A percentile compares a stretch with the other conserved stretches of the same genome.
phyloP scores from a whole-genome alignment of 1,284 basidiomycete genomes.

The Tremellales sp. region DNA sequence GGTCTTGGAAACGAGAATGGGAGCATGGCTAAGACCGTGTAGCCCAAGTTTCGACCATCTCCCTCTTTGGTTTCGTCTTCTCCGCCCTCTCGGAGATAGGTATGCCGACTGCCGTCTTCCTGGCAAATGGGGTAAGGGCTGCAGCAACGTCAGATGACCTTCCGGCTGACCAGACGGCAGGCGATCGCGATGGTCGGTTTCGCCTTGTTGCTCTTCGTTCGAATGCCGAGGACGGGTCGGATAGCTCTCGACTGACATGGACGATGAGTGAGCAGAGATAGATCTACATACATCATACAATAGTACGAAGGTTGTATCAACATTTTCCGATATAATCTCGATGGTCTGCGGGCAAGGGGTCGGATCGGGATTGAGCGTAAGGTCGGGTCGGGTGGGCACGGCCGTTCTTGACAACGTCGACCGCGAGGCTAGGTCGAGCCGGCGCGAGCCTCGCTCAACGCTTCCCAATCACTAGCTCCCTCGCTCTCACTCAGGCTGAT shows the following conservation, averaged over 20 bases:
- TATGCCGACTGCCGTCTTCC: slow-evolving; percentile 31
- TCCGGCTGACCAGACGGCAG: slow-evolving; percentile 9
- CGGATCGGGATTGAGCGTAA: too few species aligned
- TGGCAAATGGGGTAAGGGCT: slow-evolving; percentile 32
- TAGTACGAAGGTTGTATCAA: background rate
- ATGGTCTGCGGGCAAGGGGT: too few species aligned
- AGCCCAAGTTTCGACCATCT: slow-evolving; percentile 35
- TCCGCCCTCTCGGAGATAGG: slow-evolving; percentile 28
- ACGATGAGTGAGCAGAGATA: background rate
- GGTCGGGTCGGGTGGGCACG: too few species aligned
- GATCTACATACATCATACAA: background rate
- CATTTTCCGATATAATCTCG: too few species aligned
- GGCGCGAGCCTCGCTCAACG: background rate
- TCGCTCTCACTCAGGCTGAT: background rate
- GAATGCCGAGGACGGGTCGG: slow-evolving; percentile 21
- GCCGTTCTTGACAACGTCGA: too few species aligned
- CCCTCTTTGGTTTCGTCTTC: slow-evolving; percentile 37
- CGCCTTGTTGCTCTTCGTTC: slow-evolving; percentile 30
- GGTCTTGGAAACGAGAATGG: background rate
- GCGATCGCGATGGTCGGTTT: slow-evolving; percentile 33
- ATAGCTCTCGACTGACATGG: background rate
- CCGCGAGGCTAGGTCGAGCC: background rate
- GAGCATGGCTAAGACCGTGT: background rate
- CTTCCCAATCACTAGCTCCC: background rate
- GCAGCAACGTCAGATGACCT: background rate